Base-by-base conservation (phyloP, 2,329 filamentous ascomycete genomes). In the Fusarium subtropicale region DNA sequence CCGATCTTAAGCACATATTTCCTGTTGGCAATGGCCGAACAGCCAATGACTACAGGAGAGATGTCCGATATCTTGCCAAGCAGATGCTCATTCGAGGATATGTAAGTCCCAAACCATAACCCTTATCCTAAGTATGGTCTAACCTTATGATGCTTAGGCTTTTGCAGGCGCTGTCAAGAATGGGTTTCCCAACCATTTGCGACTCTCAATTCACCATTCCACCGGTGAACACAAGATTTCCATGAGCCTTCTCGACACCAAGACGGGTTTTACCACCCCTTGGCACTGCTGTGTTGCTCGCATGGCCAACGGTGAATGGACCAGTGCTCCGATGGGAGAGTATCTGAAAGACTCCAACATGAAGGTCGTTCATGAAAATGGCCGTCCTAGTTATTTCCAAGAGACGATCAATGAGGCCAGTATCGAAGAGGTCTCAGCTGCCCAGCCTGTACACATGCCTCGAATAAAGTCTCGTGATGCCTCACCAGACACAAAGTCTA, bases 1-100 rank as follows among this genome's bases (percentile, higher is more conserved):
- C 75, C 0, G 76, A 78, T 12, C 48, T 78, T 5, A 68, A 72
- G n/a, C 50, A 77, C 30, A 74, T 75, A 5, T 78, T 74, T 31
- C 76, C 75, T 0, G 55, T 60, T 4, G 69, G 74, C 3, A 31
- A 54, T 18, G 64, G 64, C 15, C 41, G 72, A 20, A 67, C 71
- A 1, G 63, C 53, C 16, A 72, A 71, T n/a, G 57, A 60, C 2
- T 78, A 76, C 42, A 74, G 67, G 52, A 63, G 69, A 18, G 74
- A 75, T n/a, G 60, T 71, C 26, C 72, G 74, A 34, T 76, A 71
- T 55, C 57, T 78, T 9, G 76, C 76, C 7, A 77, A 78, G 51
- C 69, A 78, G 38, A 78, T 78, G 76, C 26, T 78, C 2, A 69
- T 73, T 9, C 71, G 76, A 24, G 76, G 76, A 52, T 62, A 77